Conservation (phyloP, 2,329 filamentous ascomycete species). For the Emergomyces orientalis region DNA sequence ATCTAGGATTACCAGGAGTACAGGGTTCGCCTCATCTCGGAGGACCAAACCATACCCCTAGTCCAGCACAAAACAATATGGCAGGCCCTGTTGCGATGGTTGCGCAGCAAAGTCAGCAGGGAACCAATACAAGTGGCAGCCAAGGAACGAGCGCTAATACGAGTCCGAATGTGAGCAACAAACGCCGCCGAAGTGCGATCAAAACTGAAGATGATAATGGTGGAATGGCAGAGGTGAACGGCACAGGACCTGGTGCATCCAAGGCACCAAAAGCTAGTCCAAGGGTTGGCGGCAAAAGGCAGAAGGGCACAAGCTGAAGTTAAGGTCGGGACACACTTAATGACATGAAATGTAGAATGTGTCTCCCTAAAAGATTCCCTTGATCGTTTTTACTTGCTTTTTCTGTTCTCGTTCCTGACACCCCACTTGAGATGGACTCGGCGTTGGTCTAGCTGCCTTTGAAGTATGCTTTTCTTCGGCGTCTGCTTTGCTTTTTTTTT, state of each 20-base stretch:
- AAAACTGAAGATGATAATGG: conserved; percentile 50
- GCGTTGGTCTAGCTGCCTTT: conserved; percentile 3
- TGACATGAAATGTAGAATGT: neutral
- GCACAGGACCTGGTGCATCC: conserved; percentile 26
- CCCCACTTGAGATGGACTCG: conserved; percentile 5
- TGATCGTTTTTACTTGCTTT: conserved; percentile 1
- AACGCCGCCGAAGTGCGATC: conserved; percentile 51
- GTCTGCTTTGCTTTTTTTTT: neutral
- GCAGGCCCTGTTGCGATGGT: conserved; percentile 45
- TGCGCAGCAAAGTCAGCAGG: conserved; percentile 48
- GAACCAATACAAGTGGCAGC: conserved; percentile 43
- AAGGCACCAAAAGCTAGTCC: conserved; percentile 41
- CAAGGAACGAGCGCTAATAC: conserved; percentile 50
- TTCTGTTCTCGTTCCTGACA: neutral
- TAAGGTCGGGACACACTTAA: neutral
- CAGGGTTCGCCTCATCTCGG: conserved; percentile 46
- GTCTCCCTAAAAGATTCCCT: neutral
- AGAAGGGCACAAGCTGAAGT: conserved; percentile 31
- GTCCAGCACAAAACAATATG: conserved; percentile 38
- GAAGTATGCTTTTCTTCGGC: neutral
- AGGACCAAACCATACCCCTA: conserved; percentile 40
- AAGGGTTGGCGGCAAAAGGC: conserved; percentile 38
- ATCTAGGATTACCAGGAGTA: conserved; percentile 41
- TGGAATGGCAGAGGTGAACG: conserved; percentile 41
- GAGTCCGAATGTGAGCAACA: conserved; percentile 52